phyloP scores from a whole-genome alignment of 176 grass and related monocot species.

The Stipa capillata region DNA sequence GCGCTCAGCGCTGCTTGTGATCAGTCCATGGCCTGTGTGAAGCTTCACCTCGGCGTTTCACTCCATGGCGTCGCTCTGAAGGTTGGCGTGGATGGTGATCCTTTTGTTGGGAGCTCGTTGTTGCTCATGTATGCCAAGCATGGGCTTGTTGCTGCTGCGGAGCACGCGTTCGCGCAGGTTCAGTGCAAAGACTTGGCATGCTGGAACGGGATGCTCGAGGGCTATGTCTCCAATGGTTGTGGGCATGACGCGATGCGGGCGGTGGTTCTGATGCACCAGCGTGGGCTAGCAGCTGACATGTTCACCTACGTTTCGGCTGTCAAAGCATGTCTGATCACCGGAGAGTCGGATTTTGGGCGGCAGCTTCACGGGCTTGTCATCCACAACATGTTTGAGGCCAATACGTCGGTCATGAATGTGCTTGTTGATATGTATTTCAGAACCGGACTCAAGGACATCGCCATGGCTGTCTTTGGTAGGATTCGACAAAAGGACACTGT shows the following conservation, averaged over 20 bases:
- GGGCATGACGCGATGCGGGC: slow-evolving; percentile 1
- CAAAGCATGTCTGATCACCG: slow-evolving; percentile 23
- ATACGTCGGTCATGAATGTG: slow-evolving; percentile 44
- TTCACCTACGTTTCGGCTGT: slow-evolving; percentile 33
- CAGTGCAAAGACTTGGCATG: slow-evolving; percentile 17
- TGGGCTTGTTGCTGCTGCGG: slow-evolving; percentile 5
- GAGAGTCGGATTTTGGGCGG: neutral
- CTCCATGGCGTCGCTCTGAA: slow-evolving; percentile 37
- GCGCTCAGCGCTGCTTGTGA: slow-evolving; percentile 13
- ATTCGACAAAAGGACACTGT: slow-evolving; percentile 30
- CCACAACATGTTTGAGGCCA: slow-evolving; percentile 18
- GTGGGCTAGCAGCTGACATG: slow-evolving; percentile 15
- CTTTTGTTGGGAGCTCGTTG: slow-evolving; percentile 30
- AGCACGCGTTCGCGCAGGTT: slow-evolving; percentile 20
- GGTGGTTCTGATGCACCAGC: neutral
- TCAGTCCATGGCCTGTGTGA: neutral
- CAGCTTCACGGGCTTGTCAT: slow-evolving; percentile 35
- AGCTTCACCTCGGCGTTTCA: slow-evolving; percentile 6
- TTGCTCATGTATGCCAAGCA: slow-evolving; percentile 43
- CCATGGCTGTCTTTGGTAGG: slow-evolving; percentile 18
- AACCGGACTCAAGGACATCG: slow-evolving; percentile 2
- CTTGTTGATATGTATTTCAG: slow-evolving; percentile 52
- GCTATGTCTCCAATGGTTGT: slow-evolving; percentile 8
- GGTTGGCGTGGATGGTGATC: slow-evolving; percentile 14
- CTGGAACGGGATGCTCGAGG: slow-evolving; percentile 50